Evolutionary conservation across 345 rosid species (phyloP).

Genomic region (Syzygium grande): DNA sequence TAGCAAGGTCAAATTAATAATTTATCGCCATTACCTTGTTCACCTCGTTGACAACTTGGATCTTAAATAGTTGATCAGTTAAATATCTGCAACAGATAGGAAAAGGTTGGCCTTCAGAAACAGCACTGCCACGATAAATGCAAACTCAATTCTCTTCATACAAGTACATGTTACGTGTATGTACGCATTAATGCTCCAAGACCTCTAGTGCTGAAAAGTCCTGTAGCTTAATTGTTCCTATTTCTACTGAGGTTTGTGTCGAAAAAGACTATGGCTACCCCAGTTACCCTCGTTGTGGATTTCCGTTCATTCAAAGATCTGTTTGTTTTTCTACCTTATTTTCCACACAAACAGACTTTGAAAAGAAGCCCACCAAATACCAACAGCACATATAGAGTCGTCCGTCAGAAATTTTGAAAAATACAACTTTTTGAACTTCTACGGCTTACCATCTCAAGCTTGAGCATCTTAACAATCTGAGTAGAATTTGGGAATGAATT

Average conservation of each 20-base stretch:
- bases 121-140: background rate
- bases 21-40: conserved; percentile 45
- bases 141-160: background rate
- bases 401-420: background rate
- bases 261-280: background rate
- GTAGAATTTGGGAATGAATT: background rate
- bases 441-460: background rate
- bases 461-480: background rate
- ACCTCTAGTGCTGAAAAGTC: background rate
- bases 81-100: conserved; percentile 46
- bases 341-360: background rate
- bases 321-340: background rate
- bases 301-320: background rate
- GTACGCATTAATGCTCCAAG: background rate
- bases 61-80: conserved; percentile 73
- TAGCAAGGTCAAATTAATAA: background rate
- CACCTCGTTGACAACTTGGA: conserved; percentile 66
- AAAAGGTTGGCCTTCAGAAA: background rate
- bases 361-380: background rate
- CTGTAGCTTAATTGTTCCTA: background rate
- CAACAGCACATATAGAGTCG: background rate
- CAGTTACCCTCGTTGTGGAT: background rate
- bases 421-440: background rate
- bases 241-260: background rate
- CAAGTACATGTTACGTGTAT: background rate